Evolutionary conservation across 768 basidiomycete genomes (phyloP).

Genomic region (Polyporus arcularius): DNA sequence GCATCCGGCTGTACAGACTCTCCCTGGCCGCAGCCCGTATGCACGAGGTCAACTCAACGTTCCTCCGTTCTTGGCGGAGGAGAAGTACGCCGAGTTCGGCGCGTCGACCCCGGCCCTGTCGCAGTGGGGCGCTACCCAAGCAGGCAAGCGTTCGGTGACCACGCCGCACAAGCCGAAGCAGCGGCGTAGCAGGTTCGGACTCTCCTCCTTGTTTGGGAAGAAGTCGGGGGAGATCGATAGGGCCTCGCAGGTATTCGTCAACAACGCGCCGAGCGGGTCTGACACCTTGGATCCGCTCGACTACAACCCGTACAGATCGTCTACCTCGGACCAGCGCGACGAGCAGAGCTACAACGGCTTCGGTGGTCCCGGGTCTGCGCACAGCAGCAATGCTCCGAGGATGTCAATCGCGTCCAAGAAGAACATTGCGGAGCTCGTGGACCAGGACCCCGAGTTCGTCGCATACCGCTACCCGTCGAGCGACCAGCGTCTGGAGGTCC

Average conservation of each 20-base stretch:
- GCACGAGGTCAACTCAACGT: slow-evolving; percentile 17
- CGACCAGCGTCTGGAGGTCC: slow-evolving; percentile 65
- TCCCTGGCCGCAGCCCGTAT: slow-evolving; percentile 37
- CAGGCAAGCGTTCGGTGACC: slow-evolving; percentile 16
- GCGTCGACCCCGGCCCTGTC: slow-evolving; percentile 60
- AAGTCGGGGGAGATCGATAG: slow-evolving; percentile 29
- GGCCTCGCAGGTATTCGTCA: slow-evolving; percentile 7
- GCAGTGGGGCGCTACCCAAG: slow-evolving; percentile 22
- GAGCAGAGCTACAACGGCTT: slow-evolving; percentile 52
- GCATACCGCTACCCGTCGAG: slow-evolving; percentile 86
- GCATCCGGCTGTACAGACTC: slow-evolving; percentile 50
- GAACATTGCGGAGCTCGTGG: slow-evolving; percentile 76
- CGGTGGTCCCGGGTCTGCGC: slow-evolving; percentile 50
- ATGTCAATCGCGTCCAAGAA: slow-evolving; percentile 69
- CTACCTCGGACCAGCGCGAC: slow-evolving; percentile 36
- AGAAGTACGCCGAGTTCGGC: slow-evolving; percentile 73
- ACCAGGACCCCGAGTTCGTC: slow-evolving; percentile 83
- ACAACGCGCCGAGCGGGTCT: neutral
- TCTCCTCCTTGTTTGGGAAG: slow-evolving; percentile 68
- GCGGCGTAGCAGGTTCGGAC: slow-evolving; percentile 73
- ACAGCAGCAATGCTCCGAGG: slow-evolving; percentile 49
- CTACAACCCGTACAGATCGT: slow-evolving; percentile 28
- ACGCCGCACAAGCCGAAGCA: slow-evolving; percentile 39
- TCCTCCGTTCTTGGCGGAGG: slow-evolving; percentile 29
- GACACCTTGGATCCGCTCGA: slow-evolving; percentile 8